Percentiles rank a stretch among this genome's conserved stretches.
Evolutionary conservation across 2,329 filamentous ascomycete species (phyloP).

Genomic region (Allantophomopsis cytisporea): DNA sequence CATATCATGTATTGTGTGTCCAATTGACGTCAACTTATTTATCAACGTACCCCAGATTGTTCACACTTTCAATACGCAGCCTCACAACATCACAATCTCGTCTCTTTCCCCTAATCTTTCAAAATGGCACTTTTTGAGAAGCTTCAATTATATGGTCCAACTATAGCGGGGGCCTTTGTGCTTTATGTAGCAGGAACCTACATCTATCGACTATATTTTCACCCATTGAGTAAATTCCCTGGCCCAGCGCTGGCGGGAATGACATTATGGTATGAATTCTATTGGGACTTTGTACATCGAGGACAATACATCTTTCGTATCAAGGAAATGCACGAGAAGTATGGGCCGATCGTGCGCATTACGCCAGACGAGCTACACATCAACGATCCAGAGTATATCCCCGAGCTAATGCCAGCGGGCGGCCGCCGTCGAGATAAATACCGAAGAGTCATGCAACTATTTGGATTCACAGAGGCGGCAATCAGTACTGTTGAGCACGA

Average conservation of each 20-base stretch:
- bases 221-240: constrained; percentile 17
- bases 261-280: constrained; percentile 11
- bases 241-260: constrained; percentile 13
- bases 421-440: constrained; percentile 6
- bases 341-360: constrained; percentile 15
- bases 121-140: too few relatives aligned
- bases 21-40: too few relatives aligned
- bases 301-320: constrained; percentile 1
- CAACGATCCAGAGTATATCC: constrained; percentile 13
- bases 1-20: too few relatives aligned
- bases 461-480: constrained; percentile 2
- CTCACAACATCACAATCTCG: too few relatives aligned
- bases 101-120: too few relatives aligned
- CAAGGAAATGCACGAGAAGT: constrained; percentile 1
- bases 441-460: constrained; percentile 1
- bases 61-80: too few relatives aligned
- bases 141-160: too few relatives aligned
- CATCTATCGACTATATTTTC: constrained; percentile 17
- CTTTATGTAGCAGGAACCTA: background rate
- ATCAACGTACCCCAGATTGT: too few relatives aligned
- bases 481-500: constrained; percentile 6
- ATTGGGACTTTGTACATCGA: constrained; percentile 11
- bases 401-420: constrained; percentile 9
- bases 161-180: too few relatives aligned
- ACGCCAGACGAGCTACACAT: constrained; percentile 16